phyloP scores from a whole-genome alignment of 129 eudicot genomes.

The Glebionis coronaria region DNA sequence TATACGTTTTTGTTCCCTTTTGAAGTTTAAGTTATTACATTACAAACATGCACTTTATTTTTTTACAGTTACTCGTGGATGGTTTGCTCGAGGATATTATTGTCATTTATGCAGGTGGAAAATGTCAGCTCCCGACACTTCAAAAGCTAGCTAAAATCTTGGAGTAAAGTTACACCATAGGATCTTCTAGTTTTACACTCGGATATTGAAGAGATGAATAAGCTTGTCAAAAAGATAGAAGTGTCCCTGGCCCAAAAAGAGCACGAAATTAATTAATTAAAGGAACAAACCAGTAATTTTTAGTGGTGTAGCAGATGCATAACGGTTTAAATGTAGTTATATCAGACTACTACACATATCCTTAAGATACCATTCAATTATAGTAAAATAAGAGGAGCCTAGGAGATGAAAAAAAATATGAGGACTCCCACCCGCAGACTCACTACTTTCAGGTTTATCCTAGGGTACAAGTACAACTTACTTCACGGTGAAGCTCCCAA shows the following conservation, averaged over 20 bases:
- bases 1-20: not conserved
- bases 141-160: conserved; percentile 25
- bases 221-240: conserved; percentile 49
- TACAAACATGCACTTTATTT: too few relatives aligned
- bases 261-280: conserved; percentile 54
- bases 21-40: not conserved
- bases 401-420: too few relatives aligned
- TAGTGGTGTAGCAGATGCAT: too few relatives aligned
- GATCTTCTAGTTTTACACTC: conserved; percentile 27
- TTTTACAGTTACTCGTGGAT: conserved; percentile 75
- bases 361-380: too few relatives aligned
- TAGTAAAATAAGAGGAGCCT: too few relatives aligned
- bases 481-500: too few relatives aligned
- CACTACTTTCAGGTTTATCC: too few relatives aligned
- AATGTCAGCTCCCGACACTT: conserved; percentile 22
- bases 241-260: conserved; percentile 50
- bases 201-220: conserved; percentile 59
- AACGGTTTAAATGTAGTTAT: too few relatives aligned
- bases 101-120: conserved; percentile 39
- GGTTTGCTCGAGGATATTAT: conserved; percentile 64
- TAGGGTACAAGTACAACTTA: too few relatives aligned
- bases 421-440: too few relatives aligned
- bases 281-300: too few relatives aligned
- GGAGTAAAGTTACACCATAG: conserved; percentile 32
- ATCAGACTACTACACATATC: too few relatives aligned